Conservation (phyloP, 345 rosid species). For the Zanthoxylum bungeanum region DNA sequence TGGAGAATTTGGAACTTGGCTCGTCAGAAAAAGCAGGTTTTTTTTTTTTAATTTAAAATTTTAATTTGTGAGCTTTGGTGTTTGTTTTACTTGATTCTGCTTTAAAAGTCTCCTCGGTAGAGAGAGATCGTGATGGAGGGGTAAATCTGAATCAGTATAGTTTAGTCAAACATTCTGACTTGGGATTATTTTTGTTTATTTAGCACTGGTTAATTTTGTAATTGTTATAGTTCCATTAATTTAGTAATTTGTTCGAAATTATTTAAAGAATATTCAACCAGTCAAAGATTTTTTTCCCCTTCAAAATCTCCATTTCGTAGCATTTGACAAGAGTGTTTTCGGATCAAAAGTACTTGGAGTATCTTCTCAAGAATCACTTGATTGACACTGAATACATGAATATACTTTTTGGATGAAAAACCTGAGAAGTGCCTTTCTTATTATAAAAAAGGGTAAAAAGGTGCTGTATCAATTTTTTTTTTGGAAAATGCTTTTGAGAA, state of each 20-base stretch:
- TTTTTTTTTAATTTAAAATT: not conserved
- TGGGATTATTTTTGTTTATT: not conserved
- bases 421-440: not conserved
- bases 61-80: not conserved
- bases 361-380: not conserved
- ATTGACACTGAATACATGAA: not conserved
- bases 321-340: not conserved
- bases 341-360: not conserved
- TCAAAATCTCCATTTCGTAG: not conserved
- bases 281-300: not conserved
- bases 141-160: not conserved
- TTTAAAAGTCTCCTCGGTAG: not conserved
- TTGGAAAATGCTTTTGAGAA: not conserved
- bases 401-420: not conserved
- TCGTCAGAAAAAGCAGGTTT: conserved; percentile 98
- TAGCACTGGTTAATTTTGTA: not conserved
- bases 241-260: not conserved
- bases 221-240: not conserved
- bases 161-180: not conserved
- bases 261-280: not conserved
- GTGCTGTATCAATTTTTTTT: not conserved
- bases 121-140: not conserved
- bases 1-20: conserved; percentile 99
- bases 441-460: not conserved
- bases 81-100: not conserved